Evolutionary conservation across 495 filamentous ascomycete species (phyloP).

Genomic region (Collariella sp.): DNA sequence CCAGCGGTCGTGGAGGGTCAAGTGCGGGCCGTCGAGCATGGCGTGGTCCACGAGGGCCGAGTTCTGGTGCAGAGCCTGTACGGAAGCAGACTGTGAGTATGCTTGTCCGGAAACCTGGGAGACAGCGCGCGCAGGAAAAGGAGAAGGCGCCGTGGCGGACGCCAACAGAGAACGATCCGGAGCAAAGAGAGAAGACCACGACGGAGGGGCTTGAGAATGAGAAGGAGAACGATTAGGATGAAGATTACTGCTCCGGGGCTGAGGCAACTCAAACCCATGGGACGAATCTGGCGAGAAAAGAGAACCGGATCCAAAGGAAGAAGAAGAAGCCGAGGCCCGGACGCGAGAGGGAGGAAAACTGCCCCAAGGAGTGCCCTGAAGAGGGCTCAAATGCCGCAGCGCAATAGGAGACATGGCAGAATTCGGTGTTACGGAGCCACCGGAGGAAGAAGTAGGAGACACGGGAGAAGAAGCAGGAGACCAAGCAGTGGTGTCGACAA

Average conservation of each 20-base stretch:
- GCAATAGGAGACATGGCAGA: slow-evolving; percentile 16
- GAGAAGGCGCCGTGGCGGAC: slow-evolving; percentile 8
- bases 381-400: slow-evolving; percentile 13
- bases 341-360: slow-evolving; percentile 18
- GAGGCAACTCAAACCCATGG: not conserved
- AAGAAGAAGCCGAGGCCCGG: slow-evolving; percentile 15
- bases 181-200: slow-evolving; percentile 27
- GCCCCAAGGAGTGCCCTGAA: slow-evolving; percentile 18
- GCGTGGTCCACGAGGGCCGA: slow-evolving; percentile 19
- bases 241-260: slow-evolving; percentile 2
- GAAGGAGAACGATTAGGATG: slow-evolving; percentile 16
- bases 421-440: slow-evolving; percentile 20
- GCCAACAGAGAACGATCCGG: slow-evolving; percentile 15
- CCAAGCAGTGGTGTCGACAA: slow-evolving; percentile 33
- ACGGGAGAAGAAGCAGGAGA: slow-evolving; percentile 22
- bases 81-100: slow-evolving; percentile 39
- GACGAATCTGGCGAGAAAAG: slow-evolving; percentile 3
- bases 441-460: slow-evolving; percentile 26
- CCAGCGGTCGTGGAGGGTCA: slow-evolving; percentile 35
- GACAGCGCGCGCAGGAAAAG: slow-evolving; percentile 17
- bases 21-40: slow-evolving; percentile 20
- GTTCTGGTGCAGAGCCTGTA: slow-evolving; percentile 33
- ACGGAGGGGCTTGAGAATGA: slow-evolving; percentile 10
- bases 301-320: slow-evolving; percentile 8
- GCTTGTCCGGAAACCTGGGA: slow-evolving; percentile 23